phyloP scores from a whole-genome alignment of 352 stramenopile genomes.

The Phytophthora palmivora region DNA sequence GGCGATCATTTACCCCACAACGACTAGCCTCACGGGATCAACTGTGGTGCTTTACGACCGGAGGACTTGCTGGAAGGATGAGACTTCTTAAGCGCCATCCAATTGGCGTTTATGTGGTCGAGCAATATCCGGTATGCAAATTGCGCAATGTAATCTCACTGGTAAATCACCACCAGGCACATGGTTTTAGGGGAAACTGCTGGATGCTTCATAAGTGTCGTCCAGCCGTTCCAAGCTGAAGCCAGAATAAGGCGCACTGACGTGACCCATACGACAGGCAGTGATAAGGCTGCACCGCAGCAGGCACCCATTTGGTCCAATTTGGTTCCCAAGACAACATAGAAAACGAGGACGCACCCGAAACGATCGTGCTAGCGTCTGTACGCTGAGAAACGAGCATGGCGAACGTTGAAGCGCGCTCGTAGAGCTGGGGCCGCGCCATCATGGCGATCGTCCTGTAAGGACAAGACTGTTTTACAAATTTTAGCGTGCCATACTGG shows the following conservation, averaged over 20 bases:
- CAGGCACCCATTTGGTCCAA: too few species aligned
- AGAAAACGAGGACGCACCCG: constrained; percentile 3
- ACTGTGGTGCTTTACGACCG: too few species aligned
- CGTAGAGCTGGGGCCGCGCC: constrained; percentile 18
- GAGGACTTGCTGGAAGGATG: not conserved
- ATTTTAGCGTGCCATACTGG: constrained; percentile 21
- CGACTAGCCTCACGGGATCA: constrained; percentile 17
- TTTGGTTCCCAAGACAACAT: constrained; percentile 2
- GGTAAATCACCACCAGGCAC: too few species aligned
- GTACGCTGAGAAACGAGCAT: constrained; percentile 31
- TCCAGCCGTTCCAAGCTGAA: not conserved
- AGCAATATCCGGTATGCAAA: not conserved
- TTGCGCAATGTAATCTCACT: not conserved
- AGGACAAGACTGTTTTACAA: constrained; percentile 26
- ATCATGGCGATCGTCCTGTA: constrained; percentile 29
- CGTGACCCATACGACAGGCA: constrained; percentile 9
- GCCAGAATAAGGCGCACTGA: constrained; percentile 2
- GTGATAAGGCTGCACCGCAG: not conserved
- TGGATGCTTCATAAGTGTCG: not conserved
- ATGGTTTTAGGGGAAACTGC: not conserved
- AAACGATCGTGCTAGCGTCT: constrained; percentile 2
- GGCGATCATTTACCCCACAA: not conserved
- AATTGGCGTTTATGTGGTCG: not conserved
- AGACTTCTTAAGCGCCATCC: not conserved
- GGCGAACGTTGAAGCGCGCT: constrained; percentile 29